phyloP scores from a whole-genome alignment of 495 filamentous ascomycete genomes.

The Neurospora africana region DNA sequence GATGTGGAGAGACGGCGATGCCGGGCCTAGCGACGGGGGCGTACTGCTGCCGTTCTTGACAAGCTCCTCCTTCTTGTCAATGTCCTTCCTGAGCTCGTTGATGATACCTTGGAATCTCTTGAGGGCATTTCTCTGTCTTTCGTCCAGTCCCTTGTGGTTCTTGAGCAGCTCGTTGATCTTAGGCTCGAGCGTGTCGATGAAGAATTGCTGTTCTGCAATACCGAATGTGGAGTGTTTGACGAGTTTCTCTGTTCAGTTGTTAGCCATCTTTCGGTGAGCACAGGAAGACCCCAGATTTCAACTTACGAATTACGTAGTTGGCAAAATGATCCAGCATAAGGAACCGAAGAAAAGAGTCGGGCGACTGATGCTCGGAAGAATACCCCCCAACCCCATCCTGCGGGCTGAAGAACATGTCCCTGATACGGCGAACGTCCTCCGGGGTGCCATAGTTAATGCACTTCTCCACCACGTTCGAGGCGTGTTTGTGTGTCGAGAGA shows the following conservation, averaged over 20 bases:
- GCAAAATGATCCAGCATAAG: slow-evolving; percentile 89
- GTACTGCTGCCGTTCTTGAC: slow-evolving; percentile 50
- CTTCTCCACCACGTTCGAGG: slow-evolving; percentile 96
- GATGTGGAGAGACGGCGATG: slow-evolving; percentile 29
- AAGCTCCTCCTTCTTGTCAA: slow-evolving; percentile 60
- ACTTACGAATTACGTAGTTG: slow-evolving; percentile 96
- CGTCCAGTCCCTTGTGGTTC: neutral
- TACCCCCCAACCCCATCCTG: slow-evolving; percentile 38
- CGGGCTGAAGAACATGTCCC: slow-evolving; percentile 49
- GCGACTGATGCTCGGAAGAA: neutral
- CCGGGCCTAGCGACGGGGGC: slow-evolving; percentile 9
- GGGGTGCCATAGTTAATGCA: slow-evolving; percentile 66
- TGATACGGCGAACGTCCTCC: slow-evolving; percentile 61
- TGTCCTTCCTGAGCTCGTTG: slow-evolving; percentile 54
- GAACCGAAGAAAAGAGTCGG: slow-evolving; percentile 55
- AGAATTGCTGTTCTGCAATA: neutral
- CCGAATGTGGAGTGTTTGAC: slow-evolving; percentile 17
- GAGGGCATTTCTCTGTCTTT: slow-evolving; percentile 13
- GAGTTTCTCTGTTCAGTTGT: slow-evolving; percentile 22
- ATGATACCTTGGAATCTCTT: slow-evolving; percentile 60
- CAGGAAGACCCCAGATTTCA: neutral
- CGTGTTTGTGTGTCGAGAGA: slow-evolving; percentile 90
- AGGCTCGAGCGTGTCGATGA: neutral
- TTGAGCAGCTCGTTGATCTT: neutral
- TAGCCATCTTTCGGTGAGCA: slow-evolving; percentile 13